Evolutionary conservation across 805 yeast species (phyloP).

Genomic region (Wickerhamomyces strasburgensis): DNA sequence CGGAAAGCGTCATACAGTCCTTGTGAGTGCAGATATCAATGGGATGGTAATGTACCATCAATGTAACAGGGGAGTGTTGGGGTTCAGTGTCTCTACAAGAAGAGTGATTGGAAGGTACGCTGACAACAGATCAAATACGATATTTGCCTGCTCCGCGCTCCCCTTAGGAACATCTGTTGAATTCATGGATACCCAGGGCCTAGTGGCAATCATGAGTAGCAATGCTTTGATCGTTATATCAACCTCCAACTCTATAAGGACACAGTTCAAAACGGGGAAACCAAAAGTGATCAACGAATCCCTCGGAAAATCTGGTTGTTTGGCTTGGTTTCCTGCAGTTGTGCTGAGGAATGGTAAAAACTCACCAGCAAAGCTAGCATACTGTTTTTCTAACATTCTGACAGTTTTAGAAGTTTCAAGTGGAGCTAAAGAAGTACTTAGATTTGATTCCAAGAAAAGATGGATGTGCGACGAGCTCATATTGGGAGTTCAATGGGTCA

Average conservation of each 20-base stretch:
- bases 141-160: conserved; percentile 42
- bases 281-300: conserved; percentile 34
- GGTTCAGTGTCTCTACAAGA: conserved; percentile 41
- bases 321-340: conserved; percentile 62
- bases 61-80: conserved; percentile 53
- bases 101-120: conserved; percentile 49
- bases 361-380: conserved; percentile 50
- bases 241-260: conserved; percentile 42
- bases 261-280: conserved; percentile 49
- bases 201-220: conserved; percentile 56
- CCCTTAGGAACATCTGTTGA: conserved; percentile 57
- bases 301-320: conserved; percentile 37
- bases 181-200: conserved; percentile 51
- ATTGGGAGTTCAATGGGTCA: conserved; percentile 55
- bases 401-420: conserved; percentile 46
- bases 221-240: conserved; percentile 48
- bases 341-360: conserved; percentile 18
- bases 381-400: conserved; percentile 61
- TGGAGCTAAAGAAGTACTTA: conserved; percentile 29
- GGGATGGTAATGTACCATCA: conserved; percentile 64
- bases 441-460: conserved; percentile 36
- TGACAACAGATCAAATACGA: conserved; percentile 23
- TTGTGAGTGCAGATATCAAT: conserved; percentile 48
- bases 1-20: conserved; percentile 48
- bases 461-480: conserved; percentile 46